These are phyloP conservation scores for Coemansia sp. DNA, from an alignment of 192 early-diverging fungal genomes.

Conservation along the genomic window DNA sequence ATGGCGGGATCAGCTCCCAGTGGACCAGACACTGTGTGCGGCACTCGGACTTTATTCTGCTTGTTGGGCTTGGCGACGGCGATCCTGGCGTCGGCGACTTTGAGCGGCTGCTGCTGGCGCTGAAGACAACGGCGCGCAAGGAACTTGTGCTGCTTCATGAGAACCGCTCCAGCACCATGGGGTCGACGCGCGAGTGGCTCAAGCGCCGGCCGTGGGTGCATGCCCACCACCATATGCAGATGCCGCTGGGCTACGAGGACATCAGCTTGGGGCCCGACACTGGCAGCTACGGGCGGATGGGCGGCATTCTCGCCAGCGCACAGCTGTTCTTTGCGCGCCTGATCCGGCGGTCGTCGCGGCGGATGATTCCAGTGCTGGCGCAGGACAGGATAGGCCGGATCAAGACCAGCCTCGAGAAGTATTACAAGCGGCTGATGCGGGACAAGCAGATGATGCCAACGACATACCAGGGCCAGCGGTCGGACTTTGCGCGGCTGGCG, in stretches of 20 bases:
- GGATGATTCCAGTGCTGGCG: conserved; percentile 19
- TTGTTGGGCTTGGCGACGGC: conserved; percentile 91
- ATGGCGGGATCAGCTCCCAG: conserved; percentile 82
- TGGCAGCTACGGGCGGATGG: not conserved
- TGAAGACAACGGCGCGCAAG: conserved; percentile 98
- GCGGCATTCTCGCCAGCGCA: conserved; percentile 14
- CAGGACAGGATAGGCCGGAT: conserved; percentile 60
- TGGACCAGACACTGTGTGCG: conserved; percentile 97
- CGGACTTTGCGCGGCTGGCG: conserved; percentile 78
- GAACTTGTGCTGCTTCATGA: conserved; percentile 93
- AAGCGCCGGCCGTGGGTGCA: conserved; percentile 93
- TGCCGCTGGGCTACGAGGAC: conserved; percentile 57
- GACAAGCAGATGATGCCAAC: conserved; percentile 39
- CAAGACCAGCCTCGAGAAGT: conserved; percentile 68
- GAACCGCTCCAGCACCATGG: conserved; percentile 72
- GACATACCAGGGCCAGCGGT: conserved; percentile 53
- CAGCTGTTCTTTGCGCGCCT: conserved; percentile 20
- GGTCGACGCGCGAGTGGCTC: conserved; percentile 89
- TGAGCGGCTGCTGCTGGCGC: conserved; percentile 86
- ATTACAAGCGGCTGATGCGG: conserved; percentile 59
- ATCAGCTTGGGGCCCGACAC: conserved; percentile 1
- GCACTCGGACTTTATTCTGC: conserved; percentile 93
- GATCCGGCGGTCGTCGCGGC: conserved; percentile 29
- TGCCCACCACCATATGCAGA: conserved; percentile 94
- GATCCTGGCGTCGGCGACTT: conserved; percentile 89